Evolutionary conservation across 331 rosid species (phyloP).

Genomic region (Stylosanthes scabra): DNA sequence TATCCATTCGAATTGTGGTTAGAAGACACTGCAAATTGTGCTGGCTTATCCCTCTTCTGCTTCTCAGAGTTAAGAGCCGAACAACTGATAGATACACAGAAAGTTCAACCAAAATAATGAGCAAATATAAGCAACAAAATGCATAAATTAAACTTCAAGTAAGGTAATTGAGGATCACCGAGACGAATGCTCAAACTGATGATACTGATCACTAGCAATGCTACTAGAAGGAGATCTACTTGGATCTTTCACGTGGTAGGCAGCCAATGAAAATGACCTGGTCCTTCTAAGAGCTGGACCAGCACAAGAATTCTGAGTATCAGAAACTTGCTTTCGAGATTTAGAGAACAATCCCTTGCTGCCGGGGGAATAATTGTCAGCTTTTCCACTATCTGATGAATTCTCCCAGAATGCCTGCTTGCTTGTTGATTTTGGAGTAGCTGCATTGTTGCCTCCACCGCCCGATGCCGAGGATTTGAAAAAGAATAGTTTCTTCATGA

Average conservation of each 20-base stretch:
- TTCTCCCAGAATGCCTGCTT: constrained; percentile 59
- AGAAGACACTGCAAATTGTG: constrained; percentile 50
- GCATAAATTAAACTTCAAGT: constrained; percentile 21
- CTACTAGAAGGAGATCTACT: constrained; percentile 74
- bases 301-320: constrained; percentile 53
- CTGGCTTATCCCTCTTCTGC: constrained; percentile 55
- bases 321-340: constrained; percentile 61
- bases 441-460: constrained; percentile 56
- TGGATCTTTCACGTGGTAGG: constrained; percentile 62
- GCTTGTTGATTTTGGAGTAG: constrained; percentile 58
- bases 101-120: constrained; percentile 31
- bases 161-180: constrained; percentile 60
- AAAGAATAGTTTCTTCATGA: constrained; percentile 89
- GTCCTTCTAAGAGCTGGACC: constrained; percentile 81
- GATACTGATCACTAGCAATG: constrained; percentile 53
- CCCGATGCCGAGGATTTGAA: constrained; percentile 78
- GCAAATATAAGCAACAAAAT: constrained; percentile 10
- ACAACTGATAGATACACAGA: constrained; percentile 49
- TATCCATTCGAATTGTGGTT: constrained; percentile 45
- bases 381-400: constrained; percentile 54
- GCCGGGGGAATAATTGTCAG: constrained; percentile 53
- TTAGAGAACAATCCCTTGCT: constrained; percentile 57
- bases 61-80: constrained; percentile 60
- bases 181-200: constrained; percentile 62
- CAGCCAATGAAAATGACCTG: constrained; percentile 80